phyloP scores from a whole-genome alignment of 2,329 filamentous ascomycete genomes.

The Cyclaneusma minus region DNA sequence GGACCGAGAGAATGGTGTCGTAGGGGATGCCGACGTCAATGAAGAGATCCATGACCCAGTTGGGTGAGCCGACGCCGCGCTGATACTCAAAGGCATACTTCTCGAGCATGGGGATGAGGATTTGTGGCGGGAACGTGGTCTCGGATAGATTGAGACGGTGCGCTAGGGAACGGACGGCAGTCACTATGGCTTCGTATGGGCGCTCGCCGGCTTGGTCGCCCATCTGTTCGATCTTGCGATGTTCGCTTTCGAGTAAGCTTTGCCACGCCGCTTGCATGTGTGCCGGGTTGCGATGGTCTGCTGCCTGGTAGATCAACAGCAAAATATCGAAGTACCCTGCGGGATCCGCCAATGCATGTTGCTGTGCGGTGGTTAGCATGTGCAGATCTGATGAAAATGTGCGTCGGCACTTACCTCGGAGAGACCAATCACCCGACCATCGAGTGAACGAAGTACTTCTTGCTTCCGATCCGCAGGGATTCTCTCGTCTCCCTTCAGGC shows the following conservation, averaged over 20 bases:
- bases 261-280: slow-evolving; percentile 79
- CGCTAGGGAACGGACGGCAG: slow-evolving; percentile 47
- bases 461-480: slow-evolving; percentile 46
- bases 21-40: slow-evolving; percentile 44
- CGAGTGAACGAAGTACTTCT: slow-evolving; percentile 51
- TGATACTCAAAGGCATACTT: slow-evolving; percentile 42
- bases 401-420: slow-evolving; percentile 46
- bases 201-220: slow-evolving; percentile 26
- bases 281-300: slow-evolving; percentile 76
- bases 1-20: slow-evolving; percentile 42
- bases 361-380: too few relatives aligned
- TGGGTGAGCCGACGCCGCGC: slow-evolving; percentile 32
- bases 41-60: slow-evolving; percentile 41
- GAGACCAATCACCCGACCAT: slow-evolving; percentile 64
- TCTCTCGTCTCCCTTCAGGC: slow-evolving; percentile 57
- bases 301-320: slow-evolving; percentile 79
- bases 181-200: slow-evolving; percentile 57
- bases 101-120: slow-evolving; percentile 46
- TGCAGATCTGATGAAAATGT: background rate
- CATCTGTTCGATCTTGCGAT: slow-evolving; percentile 20
- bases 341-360: slow-evolving; percentile 79
- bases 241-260: slow-evolving; percentile 59
- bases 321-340: slow-evolving; percentile 90
- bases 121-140: slow-evolving; percentile 47
- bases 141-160: slow-evolving; percentile 49